Evolutionary conservation across 2,329 filamentous ascomycete species (phyloP).

Genomic region (Aspergillus japonicus): DNA sequence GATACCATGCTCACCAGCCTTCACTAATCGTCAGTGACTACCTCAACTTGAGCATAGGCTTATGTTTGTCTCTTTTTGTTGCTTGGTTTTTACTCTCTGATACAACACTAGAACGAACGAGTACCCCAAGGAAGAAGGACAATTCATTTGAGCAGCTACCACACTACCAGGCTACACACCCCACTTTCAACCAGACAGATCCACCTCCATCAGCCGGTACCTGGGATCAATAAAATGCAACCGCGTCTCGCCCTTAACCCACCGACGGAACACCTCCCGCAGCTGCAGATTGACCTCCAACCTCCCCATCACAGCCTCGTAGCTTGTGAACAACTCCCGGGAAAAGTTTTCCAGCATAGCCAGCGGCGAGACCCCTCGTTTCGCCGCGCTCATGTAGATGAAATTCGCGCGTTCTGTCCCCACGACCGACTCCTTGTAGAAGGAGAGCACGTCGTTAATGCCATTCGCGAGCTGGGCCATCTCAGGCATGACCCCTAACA

Average conservation of each 20-base stretch:
- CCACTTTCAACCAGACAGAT: not conserved
- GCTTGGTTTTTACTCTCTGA: no score
- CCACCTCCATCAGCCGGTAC: not conserved
- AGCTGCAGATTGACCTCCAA: not conserved
- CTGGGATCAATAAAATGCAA: not conserved
- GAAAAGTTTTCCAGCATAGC: not conserved
- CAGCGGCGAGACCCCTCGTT: not conserved
- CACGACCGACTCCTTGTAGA: not conserved
- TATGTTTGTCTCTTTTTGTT: no score
- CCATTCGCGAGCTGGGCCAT: not conserved
- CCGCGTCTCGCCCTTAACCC: not conserved
- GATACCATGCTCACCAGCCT: no score
- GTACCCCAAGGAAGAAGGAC: no score
- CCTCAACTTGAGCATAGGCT: no score
- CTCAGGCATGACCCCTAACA: not conserved
- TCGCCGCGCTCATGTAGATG: not conserved
- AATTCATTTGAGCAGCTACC: no score
- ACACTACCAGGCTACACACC: no score
- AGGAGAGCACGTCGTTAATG: not conserved
- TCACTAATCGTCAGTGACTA: no score
- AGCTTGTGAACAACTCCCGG: not conserved
- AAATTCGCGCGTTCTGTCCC: not conserved
- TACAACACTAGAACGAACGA: no score
- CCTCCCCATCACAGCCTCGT: not conserved
- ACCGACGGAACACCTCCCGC: not conserved